phyloP scores from a whole-genome alignment of 2,329 filamentous ascomycete genomes.

The Xylariales sp. region DNA sequence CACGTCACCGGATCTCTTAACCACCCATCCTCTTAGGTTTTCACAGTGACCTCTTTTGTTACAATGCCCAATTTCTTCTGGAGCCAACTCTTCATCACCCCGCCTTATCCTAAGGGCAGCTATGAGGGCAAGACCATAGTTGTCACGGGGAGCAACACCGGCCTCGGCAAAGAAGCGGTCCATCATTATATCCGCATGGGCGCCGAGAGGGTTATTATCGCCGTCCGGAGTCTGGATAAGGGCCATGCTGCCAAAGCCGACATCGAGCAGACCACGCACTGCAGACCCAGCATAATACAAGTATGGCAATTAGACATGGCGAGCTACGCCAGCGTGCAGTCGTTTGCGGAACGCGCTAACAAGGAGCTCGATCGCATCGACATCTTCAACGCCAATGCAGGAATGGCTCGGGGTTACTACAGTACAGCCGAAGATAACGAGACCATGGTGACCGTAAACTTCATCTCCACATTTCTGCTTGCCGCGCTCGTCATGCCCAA shows the following conservation, averaged over 20 bases:
- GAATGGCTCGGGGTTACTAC: conserved; percentile 53
- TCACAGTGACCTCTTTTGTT: too few relatives aligned
- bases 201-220: conserved; percentile 49
- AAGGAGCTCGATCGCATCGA: conserved; percentile 57
- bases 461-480: conserved; percentile 64
- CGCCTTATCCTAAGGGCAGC: not conserved
- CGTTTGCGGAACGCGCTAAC: conserved; percentile 55
- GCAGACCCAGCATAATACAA: conserved; percentile 50
- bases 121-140: conserved; percentile 46
- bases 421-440: conserved; percentile 59
- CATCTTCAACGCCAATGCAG: conserved; percentile 56
- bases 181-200: conserved; percentile 44
- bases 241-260: conserved; percentile 54
- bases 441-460: conserved; percentile 62
- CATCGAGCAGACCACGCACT: conserved; percentile 48
- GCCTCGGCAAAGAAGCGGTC: conserved; percentile 52
- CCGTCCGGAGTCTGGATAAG: conserved; percentile 49
- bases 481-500: conserved; percentile 62
- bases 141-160: conserved; percentile 52
- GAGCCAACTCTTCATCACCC: too few relatives aligned
- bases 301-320: conserved; percentile 64
- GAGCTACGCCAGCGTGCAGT: conserved; percentile 58
- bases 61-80: too few relatives aligned
- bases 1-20: too few relatives aligned
- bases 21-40: too few relatives aligned